Evolutionary conservation across 2,329 filamentous ascomycete genomes (phyloP).

Genomic region (Penicillium sp.): DNA sequence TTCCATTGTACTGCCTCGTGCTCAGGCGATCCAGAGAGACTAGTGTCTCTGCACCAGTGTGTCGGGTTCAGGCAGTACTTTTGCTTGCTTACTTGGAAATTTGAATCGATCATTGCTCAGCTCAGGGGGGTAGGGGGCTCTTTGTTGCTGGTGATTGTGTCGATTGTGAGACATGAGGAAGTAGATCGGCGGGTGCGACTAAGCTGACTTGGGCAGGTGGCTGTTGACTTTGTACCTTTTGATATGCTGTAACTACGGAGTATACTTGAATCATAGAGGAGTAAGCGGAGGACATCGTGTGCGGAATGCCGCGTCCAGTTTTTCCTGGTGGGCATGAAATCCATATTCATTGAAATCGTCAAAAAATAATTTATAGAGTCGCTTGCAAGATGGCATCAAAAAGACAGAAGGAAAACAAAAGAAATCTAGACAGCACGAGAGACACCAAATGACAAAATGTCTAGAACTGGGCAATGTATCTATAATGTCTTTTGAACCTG

Average conservation of each 20-base stretch:
- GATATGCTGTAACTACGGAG: neutral
- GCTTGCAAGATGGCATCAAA: slow-evolving; percentile 14
- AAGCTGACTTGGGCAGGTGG: neutral
- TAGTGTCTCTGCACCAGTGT: neutral
- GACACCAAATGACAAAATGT: slow-evolving; percentile 1
- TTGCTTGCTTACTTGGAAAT: neutral
- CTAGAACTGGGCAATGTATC: neutral
- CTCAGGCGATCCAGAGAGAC: neutral
- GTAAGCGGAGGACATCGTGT: neutral
- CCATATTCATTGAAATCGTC: slow-evolving; percentile 6
- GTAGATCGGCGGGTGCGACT: neutral
- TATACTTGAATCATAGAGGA: neutral
- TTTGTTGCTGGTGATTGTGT: neutral
- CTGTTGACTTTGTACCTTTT: neutral
- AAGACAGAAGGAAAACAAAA: slow-evolving; percentile 4
- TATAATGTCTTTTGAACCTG: neutral
- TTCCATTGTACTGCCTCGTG: no score
- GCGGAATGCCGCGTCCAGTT: neutral
- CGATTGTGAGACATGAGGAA: neutral
- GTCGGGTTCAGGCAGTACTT: neutral
- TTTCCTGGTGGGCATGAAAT: neutral
- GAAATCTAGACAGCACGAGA: slow-evolving; percentile 21
- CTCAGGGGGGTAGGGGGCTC: neutral
- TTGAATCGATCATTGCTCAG: neutral
- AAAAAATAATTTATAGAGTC: slow-evolving; percentile 7